Conservation (phyloP, 371 early-diverging fungal genomes). For the Actinomortierella ambigua region DNA sequence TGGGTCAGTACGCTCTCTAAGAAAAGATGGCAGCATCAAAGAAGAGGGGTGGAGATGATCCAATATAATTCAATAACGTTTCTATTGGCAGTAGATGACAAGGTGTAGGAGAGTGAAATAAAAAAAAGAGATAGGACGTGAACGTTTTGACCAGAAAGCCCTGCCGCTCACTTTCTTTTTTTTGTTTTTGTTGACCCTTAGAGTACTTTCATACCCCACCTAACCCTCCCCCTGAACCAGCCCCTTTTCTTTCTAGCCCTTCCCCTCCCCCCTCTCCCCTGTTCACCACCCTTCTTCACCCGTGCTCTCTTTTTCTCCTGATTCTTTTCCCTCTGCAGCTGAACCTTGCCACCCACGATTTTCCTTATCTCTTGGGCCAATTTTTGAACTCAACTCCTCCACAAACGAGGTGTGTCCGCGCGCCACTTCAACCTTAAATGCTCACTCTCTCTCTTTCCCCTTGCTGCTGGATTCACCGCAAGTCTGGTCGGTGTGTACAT, state of each 20-base stretch:
- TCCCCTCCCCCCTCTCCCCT: background rate
- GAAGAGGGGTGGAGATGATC: no score
- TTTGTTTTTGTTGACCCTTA: background rate
- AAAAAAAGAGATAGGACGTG: background rate
- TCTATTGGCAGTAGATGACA: no score
- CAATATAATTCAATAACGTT: no score
- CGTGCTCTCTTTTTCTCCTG: background rate
- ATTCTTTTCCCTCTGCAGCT: background rate
- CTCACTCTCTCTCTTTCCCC: background rate
- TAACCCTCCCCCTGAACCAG: background rate
- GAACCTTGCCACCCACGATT: background rate
- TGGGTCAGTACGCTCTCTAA: constrained; percentile 25
- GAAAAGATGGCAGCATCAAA: no score
- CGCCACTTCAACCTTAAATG: background rate
- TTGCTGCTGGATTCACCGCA: no score
- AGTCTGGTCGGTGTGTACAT: no score
- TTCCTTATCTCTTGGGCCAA: background rate
- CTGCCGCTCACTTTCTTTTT: no score
- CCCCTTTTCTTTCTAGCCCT: background rate
- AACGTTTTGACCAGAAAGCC: background rate
- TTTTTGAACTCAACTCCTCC: no score
- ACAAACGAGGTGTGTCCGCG: no score
- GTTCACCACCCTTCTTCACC: background rate
- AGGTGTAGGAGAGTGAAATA: background rate
- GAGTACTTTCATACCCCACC: background rate